Percentiles rank a stretch among this genome's conserved stretches.
phyloP scores from a whole-genome alignment of 768 basidiomycete genomes.

The Royoungia palumana region DNA sequence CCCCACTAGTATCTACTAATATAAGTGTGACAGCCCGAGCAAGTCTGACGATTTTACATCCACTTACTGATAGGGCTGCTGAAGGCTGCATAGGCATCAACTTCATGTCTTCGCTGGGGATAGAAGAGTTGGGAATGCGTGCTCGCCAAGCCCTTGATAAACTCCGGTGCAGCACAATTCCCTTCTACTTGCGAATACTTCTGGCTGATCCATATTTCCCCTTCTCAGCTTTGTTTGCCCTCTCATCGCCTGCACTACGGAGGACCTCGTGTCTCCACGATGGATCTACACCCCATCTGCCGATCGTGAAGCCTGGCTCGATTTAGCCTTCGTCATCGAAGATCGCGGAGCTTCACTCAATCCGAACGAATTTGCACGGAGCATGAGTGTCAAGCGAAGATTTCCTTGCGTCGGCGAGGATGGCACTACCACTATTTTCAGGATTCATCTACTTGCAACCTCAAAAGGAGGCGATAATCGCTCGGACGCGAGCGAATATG shows the following conservation, averaged over 20 bases:
- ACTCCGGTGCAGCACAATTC: constrained; percentile 12
- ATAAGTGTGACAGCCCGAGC: too few relatives aligned
- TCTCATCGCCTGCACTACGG: constrained; percentile 14
- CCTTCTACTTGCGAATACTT: too few relatives aligned
- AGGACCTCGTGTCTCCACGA: constrained; percentile 11
- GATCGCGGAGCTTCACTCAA: constrained; percentile 14
- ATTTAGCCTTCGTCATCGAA: constrained; percentile 18
- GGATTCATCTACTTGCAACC: constrained; percentile 12
- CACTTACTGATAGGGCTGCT: constrained; percentile 7
- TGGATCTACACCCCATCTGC: constrained; percentile 23
- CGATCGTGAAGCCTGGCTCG: constrained; percentile 22
- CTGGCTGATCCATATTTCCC: too few relatives aligned
- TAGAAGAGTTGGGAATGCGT: constrained; percentile 8
- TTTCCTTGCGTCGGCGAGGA: constrained; percentile 15
- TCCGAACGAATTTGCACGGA: constrained; percentile 12
- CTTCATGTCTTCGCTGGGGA: constrained; percentile 8
- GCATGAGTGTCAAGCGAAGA: constrained; percentile 11
- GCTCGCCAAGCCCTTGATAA: constrained; percentile 14
- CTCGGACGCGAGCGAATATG: constrained; percentile 6
- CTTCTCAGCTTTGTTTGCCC: constrained; percentile 16
- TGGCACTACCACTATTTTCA: constrained; percentile 1
- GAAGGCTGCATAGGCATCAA: constrained; percentile 19
- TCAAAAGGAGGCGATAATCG: background rate
- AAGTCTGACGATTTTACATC: background rate
- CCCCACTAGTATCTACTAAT: too few relatives aligned